Percentiles rank a stretch among this genome's conserved stretches.
Conservation (phyloP, 768 basidiomycete species). For the Tricholoma matsutake region DNA sequence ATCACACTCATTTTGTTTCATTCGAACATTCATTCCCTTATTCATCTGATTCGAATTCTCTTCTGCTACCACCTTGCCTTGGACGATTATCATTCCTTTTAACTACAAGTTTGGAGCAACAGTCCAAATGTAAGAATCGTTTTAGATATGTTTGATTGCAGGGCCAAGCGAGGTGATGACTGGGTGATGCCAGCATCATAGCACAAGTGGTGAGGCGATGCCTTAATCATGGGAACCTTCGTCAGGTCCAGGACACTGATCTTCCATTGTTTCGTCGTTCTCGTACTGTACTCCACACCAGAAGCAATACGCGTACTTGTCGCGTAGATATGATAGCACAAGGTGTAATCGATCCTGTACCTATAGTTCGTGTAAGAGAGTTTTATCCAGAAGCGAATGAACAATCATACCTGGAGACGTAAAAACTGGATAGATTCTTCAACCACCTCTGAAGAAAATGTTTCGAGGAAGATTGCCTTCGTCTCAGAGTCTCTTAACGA, state of each 20-base stretch:
- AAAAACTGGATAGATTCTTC: conserved; percentile 69
- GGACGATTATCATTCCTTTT: not conserved
- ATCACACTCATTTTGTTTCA: not conserved
- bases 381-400: conserved; percentile 2
- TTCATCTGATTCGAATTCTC: not conserved
- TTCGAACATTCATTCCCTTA: not conserved
- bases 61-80: not conserved
- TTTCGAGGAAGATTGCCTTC: conserved; percentile 22
- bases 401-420: conserved; percentile 52
- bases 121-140: not conserved
- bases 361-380: conserved; percentile 36
- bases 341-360: conserved; percentile 65
- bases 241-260: conserved; percentile 67
- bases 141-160: not conserved
- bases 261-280: conserved; percentile 53
- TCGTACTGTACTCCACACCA: conserved; percentile 85
- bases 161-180: not conserved
- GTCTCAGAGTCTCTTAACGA: conserved; percentile 44
- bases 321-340: conserved; percentile 71
- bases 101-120: not conserved
- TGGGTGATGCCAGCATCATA: not conserved
- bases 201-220: not conserved
- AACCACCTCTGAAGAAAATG: conserved; percentile 52
- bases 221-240: conserved; percentile 81
- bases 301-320: conserved; percentile 75